Conservation (phyloP, 1,284 basidiomycete species). For the Ceratobasidium sp. region DNA sequence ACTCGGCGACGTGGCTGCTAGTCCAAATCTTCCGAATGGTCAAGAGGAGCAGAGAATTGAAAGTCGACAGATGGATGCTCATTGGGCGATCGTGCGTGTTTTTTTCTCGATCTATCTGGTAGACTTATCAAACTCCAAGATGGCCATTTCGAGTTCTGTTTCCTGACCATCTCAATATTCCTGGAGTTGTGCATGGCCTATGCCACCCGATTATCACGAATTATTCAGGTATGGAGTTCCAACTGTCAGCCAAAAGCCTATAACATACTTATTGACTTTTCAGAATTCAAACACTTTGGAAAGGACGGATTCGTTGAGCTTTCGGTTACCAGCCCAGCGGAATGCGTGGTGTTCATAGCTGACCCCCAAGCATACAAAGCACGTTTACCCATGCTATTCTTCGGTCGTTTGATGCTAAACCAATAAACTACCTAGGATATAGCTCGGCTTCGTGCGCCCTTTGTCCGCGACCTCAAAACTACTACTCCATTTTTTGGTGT, state of each 20-base stretch:
- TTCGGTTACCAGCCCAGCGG: background rate
- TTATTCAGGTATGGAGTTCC: slow-evolving; percentile 8
- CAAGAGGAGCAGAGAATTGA: background rate
- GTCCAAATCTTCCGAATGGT: slow-evolving; percentile 16
- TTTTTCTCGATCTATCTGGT: background rate
- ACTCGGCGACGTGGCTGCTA: background rate
- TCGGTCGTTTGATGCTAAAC: no score
- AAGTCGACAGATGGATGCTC: background rate
- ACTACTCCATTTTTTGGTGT: background rate
- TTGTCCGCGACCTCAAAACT: background rate
- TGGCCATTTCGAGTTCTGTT: background rate
- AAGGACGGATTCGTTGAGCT: slow-evolving; percentile 13
- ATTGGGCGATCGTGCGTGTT: background rate
- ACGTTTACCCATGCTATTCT: background rate
- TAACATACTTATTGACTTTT: background rate
- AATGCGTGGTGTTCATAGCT: background rate
- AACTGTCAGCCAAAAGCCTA: background rate
- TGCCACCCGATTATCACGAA: background rate
- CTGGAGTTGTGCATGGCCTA: slow-evolving; percentile 1
- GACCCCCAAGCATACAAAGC: slow-evolving; percentile 24
- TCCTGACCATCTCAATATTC: background rate
- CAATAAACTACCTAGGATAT: no score
- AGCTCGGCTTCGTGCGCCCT: background rate
- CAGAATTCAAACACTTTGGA: slow-evolving; percentile 7
- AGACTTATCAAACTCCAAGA: background rate